A percentile compares a stretch with the other conserved stretches of the same genome.
Conservation (phyloP, 176 grass and related monocot genomes). For the Luzula sylvatica region DNA sequence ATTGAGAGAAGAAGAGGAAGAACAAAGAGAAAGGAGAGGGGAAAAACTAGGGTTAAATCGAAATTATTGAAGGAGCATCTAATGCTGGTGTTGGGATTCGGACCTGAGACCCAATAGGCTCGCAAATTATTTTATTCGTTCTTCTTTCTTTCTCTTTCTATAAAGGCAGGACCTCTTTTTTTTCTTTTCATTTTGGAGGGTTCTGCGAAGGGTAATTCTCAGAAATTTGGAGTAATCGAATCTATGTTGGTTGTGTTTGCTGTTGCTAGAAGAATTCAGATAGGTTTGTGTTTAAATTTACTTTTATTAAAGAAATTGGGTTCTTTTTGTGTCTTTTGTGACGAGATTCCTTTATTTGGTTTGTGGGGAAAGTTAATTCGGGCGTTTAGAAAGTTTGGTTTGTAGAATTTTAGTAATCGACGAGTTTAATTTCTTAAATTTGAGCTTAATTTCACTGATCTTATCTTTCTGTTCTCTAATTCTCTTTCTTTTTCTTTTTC, state of each 20-base stretch:
- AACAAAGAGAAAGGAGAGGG: not conserved
- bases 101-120: constrained; percentile 1
- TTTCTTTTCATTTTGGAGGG: constrained; percentile 3
- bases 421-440: constrained; percentile 6
- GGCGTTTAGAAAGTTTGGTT: not conserved
- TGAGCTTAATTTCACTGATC: constrained; percentile 17
- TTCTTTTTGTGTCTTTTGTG: not conserved
- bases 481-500: not conserved
- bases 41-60: not conserved
- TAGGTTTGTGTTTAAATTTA: not conserved
- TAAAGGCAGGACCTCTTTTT: not conserved
- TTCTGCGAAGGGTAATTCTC: constrained; percentile 3
- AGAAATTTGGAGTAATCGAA: constrained; percentile 14
- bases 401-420: constrained; percentile 1
- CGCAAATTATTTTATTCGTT: constrained; percentile 8
- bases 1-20: not conserved
- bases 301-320: not conserved
- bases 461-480: not conserved
- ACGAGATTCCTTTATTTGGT: not conserved
- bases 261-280: not conserved
- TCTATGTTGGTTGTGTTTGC: not conserved
- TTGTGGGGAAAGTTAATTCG: not conserved
- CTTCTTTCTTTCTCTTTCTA: not conserved
- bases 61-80: constrained; percentile 16
- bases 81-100: constrained; percentile 23